A percentile compares a stretch with the other conserved stretches of the same genome.
Conservation (phyloP, 2,329 filamentous ascomycete species). For the Aspergillus sp. region DNA sequence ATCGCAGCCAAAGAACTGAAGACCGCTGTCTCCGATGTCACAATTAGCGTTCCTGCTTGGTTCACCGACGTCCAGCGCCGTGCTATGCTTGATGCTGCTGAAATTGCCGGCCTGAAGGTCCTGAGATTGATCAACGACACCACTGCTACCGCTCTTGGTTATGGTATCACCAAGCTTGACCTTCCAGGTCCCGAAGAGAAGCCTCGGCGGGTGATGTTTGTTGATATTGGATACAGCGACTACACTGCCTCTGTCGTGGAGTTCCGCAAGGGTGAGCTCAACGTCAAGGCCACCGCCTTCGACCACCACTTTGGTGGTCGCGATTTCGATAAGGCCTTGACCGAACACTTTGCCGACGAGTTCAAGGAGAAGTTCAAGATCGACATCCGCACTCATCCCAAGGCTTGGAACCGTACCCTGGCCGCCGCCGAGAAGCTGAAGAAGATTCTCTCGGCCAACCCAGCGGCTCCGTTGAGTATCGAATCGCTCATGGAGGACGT, state of each 20-base stretch:
- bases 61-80: slow-evolving; percentile 95
- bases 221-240: slow-evolving; percentile 96
- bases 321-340: slow-evolving; percentile 92
- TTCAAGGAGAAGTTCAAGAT: slow-evolving; percentile 99
- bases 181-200: slow-evolving; percentile 87
- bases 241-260: slow-evolving; percentile 94
- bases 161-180: slow-evolving; percentile 97
- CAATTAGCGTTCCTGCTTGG: slow-evolving; percentile 94
- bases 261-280: slow-evolving; percentile 94
- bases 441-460: slow-evolving; percentile 97
- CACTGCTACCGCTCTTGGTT: slow-evolving; percentile 92
- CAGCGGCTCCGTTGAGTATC: slow-evolving; percentile 89
- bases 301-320: slow-evolving; percentile 97
- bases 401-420: slow-evolving; percentile 84
- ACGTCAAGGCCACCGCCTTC: slow-evolving; percentile 88
- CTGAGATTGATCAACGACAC: slow-evolving; percentile 97
- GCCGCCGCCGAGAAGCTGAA: slow-evolving; percentile 95
- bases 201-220: slow-evolving; percentile 84
- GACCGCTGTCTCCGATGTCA: slow-evolving; percentile 88
- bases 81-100: slow-evolving; percentile 84
- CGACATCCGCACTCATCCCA: slow-evolving; percentile 87
- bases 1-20: slow-evolving; percentile 86
- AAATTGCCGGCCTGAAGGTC: slow-evolving; percentile 90
- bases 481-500: slow-evolving; percentile 99
- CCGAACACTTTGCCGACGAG: slow-evolving; percentile 92